These are phyloP conservation scores for Mycena galopus DNA, from an alignment of 768 basidiomycete genomes.

Conservation along the genomic window DNA sequence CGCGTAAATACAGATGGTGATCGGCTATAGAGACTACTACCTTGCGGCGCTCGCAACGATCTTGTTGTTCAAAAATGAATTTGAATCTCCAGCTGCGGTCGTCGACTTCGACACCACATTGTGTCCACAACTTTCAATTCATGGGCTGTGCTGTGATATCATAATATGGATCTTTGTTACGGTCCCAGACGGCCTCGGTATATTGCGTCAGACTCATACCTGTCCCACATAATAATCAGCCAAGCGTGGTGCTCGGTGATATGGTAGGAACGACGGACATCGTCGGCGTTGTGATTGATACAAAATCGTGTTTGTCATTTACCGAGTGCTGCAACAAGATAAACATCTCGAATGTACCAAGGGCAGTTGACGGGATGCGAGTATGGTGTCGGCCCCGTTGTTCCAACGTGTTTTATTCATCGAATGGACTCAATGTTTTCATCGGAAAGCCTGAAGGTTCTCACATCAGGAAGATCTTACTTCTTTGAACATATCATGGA, in stretches of 20 bases:
- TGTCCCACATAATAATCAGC: not conserved
- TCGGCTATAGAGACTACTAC: not conserved
- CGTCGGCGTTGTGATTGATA: not conserved
- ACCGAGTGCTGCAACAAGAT: not conserved
- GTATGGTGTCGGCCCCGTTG: not conserved
- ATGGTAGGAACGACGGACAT: not conserved
- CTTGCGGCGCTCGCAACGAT: not conserved
- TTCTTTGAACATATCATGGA: slow-evolving; percentile 13
- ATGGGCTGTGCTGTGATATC: not conserved
- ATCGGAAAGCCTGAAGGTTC: not conserved
- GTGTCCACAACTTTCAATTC: not conserved
- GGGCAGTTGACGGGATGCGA: not conserved
- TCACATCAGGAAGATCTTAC: not conserved
- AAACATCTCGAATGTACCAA: slow-evolving; percentile 1
- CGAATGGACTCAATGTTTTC: not conserved
- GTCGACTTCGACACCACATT: not conserved
- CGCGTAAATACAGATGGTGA: not conserved
- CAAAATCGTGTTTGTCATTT: not conserved
- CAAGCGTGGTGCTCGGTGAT: not conserved
- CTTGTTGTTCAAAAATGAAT: not conserved
- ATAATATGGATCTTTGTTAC: not conserved
- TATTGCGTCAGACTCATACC: not conserved
- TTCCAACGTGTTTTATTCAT: not conserved
- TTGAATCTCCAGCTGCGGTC: not conserved
- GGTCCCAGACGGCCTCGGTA: not conserved